phyloP scores from a whole-genome alignment of 352 stramenopile species.

The Globisporangium rhizosaccharum region DNA sequence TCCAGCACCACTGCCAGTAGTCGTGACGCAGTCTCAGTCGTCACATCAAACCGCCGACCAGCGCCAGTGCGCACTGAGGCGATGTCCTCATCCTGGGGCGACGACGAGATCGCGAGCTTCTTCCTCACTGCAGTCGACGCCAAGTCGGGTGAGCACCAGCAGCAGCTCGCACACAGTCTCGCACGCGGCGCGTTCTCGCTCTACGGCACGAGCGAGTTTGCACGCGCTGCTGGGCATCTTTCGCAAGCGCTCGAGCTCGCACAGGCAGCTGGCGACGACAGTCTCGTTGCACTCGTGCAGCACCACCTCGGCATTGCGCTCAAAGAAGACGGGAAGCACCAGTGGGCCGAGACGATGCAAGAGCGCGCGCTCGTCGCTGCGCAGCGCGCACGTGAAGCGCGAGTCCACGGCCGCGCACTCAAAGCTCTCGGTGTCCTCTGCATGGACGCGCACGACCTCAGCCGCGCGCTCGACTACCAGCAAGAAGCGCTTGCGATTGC shows the following conservation, averaged over 20 bases:
- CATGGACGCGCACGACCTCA: conserved; percentile 37
- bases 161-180: conserved; percentile 31
- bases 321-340: conserved; percentile 44
- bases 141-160: conserved; percentile 19
- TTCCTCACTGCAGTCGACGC: conserved; percentile 76
- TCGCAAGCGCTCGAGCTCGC: conserved; percentile 29
- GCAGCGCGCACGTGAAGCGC: conserved; percentile 25
- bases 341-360: conserved; percentile 38
- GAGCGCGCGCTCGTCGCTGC: conserved; percentile 45
- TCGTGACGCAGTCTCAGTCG: not conserved
- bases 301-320: conserved; percentile 70
- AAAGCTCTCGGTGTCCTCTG: conserved; percentile 66
- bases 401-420: conserved; percentile 44
- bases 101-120: conserved; percentile 47
- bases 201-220: conserved; percentile 36
- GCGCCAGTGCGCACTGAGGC: conserved; percentile 5
- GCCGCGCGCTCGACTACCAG: conserved; percentile 46
- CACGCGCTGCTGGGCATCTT: conserved; percentile 29
- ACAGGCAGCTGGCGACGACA: conserved; percentile 13
- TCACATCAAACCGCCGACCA: not conserved
- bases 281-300: conserved; percentile 40
- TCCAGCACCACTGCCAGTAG: not conserved
- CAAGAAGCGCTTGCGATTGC: conserved; percentile 58
- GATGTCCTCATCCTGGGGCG: conserved; percentile 11
- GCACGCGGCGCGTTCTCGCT: conserved; percentile 43